Evolutionary conservation across 805 yeast genomes (phyloP).

Genomic region (Suhomyces tanzawaensis): DNA sequence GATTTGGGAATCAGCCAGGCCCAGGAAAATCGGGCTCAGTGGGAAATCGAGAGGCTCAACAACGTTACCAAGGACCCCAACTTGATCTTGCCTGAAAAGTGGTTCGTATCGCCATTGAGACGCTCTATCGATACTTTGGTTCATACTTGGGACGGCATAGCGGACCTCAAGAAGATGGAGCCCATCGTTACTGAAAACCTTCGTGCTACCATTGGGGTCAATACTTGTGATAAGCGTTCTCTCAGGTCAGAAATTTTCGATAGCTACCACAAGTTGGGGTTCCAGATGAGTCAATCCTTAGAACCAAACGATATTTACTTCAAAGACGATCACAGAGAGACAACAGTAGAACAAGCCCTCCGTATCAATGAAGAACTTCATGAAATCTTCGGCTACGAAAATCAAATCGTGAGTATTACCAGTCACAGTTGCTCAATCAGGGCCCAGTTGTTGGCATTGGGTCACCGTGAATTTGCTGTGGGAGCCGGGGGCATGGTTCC

Average conservation of each 20-base stretch:
- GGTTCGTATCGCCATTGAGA: constrained; percentile 50
- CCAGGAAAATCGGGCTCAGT: constrained; percentile 38
- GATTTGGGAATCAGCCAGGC: constrained; percentile 46
- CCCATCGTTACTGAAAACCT: constrained; percentile 46
- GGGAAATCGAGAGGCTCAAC: constrained; percentile 37
- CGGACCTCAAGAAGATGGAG: constrained; percentile 13
- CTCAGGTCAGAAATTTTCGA: constrained; percentile 34
- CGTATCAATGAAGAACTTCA: constrained; percentile 37
- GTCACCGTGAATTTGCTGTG: constrained; percentile 47
- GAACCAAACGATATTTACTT: constrained; percentile 45
- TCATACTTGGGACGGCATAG: constrained; percentile 44
- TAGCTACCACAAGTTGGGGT: constrained; percentile 37
- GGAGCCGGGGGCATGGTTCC: constrained; percentile 60
- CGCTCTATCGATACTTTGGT: constrained; percentile 50
- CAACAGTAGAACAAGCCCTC: constrained; percentile 38
- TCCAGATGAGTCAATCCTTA: constrained; percentile 43
- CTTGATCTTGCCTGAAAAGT: constrained; percentile 33
- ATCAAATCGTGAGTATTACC: constrained; percentile 41
- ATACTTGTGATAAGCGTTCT: constrained; percentile 49
- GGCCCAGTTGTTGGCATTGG: constrained; percentile 45
- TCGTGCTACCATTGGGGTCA: constrained; percentile 50
- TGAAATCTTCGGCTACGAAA: constrained; percentile 27
- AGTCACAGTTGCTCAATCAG: constrained; percentile 52
- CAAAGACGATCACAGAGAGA: constrained; percentile 39
- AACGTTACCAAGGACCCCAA: constrained; percentile 5